A percentile compares a stretch with the other conserved stretches of the same genome.
These are phyloP conservation scores for Fomitopsis pulvina DNA, from an alignment of 768 basidiomycete species.

Conservation along the genomic window DNA sequence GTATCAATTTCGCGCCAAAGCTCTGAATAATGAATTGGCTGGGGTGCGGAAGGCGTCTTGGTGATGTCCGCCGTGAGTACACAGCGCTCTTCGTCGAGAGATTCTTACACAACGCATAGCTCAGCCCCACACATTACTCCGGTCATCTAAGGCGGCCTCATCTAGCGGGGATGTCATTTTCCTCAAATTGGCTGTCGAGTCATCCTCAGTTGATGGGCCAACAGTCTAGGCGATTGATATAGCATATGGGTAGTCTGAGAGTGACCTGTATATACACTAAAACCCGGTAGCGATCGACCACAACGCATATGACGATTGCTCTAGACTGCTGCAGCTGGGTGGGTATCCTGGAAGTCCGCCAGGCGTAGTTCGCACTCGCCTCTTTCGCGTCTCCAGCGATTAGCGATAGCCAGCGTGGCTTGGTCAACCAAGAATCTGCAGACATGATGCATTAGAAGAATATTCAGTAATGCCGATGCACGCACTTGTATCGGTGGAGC, in stretches of 20 bases:
- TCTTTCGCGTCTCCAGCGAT: slow-evolving; percentile 84
- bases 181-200: too few relatives aligned
- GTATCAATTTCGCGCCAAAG: slow-evolving; percentile 90
- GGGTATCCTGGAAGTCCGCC: slow-evolving; percentile 35
- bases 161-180: too few relatives aligned
- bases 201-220: too few relatives aligned
- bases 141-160: too few relatives aligned
- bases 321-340: neutral
- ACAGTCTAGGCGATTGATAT: too few relatives aligned
- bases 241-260: neutral
- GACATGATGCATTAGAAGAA: neutral
- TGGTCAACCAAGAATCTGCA: slow-evolving; percentile 74
- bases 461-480: slow-evolving; percentile 1
- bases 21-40: slow-evolving; percentile 72
- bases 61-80: slow-evolving; percentile 37
- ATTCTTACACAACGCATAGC: neutral
- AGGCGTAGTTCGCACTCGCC: slow-evolving; percentile 68
- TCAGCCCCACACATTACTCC: too few relatives aligned
- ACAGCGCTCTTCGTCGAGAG: too few relatives aligned
- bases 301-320: neutral
- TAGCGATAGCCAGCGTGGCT: slow-evolving; percentile 60
- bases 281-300: neutral
- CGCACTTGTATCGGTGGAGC: slow-evolving; percentile 77
- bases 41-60: slow-evolving; percentile 92
- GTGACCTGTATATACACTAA: neutral